A percentile compares a stretch with the other conserved stretches of the same genome.
Conservation (phyloP, 1,139 yeast species). For the Ogataea hybrid region DNA sequence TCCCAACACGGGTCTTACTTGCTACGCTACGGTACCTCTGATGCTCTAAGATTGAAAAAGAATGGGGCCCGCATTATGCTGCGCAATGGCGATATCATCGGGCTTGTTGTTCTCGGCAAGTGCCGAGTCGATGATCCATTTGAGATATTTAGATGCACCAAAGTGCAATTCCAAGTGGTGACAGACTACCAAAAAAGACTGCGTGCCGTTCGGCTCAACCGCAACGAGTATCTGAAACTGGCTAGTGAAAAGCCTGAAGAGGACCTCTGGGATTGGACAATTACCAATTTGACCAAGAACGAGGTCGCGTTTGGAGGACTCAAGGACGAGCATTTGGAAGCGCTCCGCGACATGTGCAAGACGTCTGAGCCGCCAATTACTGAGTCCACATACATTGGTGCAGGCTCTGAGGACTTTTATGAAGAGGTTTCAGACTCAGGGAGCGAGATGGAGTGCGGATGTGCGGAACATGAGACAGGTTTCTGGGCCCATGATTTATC, state of each 20-base stretch:
- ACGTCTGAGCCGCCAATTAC: no score
- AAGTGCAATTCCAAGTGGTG: slow-evolving; percentile 21
- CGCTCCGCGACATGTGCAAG: no score
- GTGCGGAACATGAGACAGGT: no score
- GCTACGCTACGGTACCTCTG: slow-evolving; percentile 4
- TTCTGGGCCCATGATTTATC: neutral
- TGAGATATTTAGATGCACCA: slow-evolving; percentile 20
- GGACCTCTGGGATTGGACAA: slow-evolving; percentile 4
- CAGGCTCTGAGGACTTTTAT: neutral
- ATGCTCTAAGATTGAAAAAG: neutral
- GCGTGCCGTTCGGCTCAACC: slow-evolving; percentile 16
- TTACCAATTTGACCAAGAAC: neutral
- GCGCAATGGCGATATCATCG: slow-evolving; percentile 22
- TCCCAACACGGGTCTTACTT: slow-evolving; percentile 21
- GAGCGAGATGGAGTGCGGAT: slow-evolving; percentile 1
- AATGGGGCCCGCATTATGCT: slow-evolving; percentile 1
- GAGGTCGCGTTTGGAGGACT: slow-evolving; percentile 2
- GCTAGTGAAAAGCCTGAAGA: neutral
- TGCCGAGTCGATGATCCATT: neutral
- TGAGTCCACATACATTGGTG: neutral
- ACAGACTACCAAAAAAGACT: slow-evolving; percentile 13
- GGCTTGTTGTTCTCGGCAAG: slow-evolving; percentile 15
- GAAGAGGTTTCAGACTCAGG: neutral
- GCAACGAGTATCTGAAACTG: slow-evolving; percentile 7
- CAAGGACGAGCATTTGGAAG: neutral